Evolutionary conservation across 2,329 filamentous ascomycete species (phyloP).

Genomic region (Colletotrichum sp.): DNA sequence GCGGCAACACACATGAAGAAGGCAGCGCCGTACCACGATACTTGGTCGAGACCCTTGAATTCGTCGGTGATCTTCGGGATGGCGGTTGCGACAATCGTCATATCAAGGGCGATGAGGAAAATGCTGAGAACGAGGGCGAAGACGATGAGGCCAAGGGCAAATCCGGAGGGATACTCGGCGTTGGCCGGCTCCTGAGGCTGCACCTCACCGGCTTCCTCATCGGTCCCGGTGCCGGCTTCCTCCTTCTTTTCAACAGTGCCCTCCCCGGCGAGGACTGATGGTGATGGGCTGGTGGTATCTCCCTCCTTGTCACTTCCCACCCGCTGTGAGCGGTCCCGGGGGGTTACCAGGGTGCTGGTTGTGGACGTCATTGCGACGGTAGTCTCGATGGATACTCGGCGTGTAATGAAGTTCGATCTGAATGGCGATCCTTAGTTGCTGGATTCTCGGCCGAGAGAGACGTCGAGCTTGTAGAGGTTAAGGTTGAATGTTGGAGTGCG

Average conservation of each 20-base stretch:
- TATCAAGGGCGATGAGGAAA: conserved; percentile 55
- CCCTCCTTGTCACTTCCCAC: background rate
- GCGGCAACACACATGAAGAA: conserved; percentile 55
- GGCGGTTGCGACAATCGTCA: conserved; percentile 62
- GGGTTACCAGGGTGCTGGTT: conserved; percentile 5
- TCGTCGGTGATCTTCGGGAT: conserved; percentile 62
- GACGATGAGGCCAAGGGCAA: conserved; percentile 47
- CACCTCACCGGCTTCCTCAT: conserved; percentile 12
- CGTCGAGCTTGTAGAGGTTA: background rate
- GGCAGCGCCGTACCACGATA: conserved; percentile 65
- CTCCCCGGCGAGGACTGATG: conserved; percentile 11
- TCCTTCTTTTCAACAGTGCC: conserved; percentile 9
- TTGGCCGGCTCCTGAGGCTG: conserved; percentile 23
- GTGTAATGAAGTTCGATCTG: background rate
- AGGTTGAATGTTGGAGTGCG: conserved; percentile 1
- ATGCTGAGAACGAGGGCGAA: conserved; percentile 51
- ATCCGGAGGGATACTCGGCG: conserved; percentile 43
- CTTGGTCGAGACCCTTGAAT: conserved; percentile 55
- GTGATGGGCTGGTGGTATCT: conserved; percentile 12
- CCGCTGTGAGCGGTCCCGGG: background rate
- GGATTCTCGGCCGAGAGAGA: background rate
- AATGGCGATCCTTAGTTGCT: background rate
- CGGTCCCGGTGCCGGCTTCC: background rate
- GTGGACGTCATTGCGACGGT: conserved; percentile 7
- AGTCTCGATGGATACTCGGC: background rate